Conservation (phyloP, 169 alveolate genomes). For the Plasmodium cynomolgi region DNA sequence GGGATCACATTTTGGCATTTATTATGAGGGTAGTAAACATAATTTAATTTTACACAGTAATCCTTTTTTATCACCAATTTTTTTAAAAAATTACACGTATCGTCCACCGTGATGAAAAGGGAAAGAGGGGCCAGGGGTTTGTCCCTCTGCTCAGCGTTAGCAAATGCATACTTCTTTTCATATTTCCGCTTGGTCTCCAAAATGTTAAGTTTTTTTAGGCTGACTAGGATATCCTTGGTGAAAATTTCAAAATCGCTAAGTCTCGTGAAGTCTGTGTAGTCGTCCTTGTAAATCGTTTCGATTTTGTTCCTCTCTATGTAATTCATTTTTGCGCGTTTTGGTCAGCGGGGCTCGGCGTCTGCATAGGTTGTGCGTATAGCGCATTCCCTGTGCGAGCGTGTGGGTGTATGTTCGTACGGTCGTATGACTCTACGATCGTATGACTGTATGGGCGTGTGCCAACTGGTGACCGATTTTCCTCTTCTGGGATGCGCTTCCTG, state of each 20-base stretch:
- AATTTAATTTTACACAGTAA: slow-evolving; percentile 50
- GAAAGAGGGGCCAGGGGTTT: slow-evolving; percentile 56
- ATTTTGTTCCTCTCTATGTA: slow-evolving; percentile 50
- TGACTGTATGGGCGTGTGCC: background rate
- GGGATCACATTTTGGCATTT: slow-evolving; percentile 67
- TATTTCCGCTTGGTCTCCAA: slow-evolving; percentile 51
- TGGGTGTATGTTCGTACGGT: background rate
- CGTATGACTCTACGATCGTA: background rate
- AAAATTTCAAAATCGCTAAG: slow-evolving; percentile 69
- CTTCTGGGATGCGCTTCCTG: background rate
- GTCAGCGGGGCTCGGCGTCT: background rate
- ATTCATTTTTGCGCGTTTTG: slow-evolving; percentile 21
- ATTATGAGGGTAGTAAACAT: slow-evolving; percentile 55
- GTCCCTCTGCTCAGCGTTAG: slow-evolving; percentile 34
- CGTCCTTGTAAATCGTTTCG: slow-evolving; percentile 50
- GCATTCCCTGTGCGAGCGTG: background rate
- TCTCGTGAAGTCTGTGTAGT: slow-evolving; percentile 70
- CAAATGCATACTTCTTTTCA: slow-evolving; percentile 61
- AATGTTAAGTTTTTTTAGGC: slow-evolving; percentile 54
- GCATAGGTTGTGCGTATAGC: background rate
- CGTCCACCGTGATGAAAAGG: slow-evolving; percentile 41
- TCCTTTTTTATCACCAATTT: slow-evolving; percentile 23
- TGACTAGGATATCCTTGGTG: slow-evolving; percentile 63
- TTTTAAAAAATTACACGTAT: slow-evolving; percentile 58
- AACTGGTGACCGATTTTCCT: background rate